Evolutionary conservation across 2,329 filamentous ascomycete species (phyloP).

Genomic region (Fusarium goolgardi): DNA sequence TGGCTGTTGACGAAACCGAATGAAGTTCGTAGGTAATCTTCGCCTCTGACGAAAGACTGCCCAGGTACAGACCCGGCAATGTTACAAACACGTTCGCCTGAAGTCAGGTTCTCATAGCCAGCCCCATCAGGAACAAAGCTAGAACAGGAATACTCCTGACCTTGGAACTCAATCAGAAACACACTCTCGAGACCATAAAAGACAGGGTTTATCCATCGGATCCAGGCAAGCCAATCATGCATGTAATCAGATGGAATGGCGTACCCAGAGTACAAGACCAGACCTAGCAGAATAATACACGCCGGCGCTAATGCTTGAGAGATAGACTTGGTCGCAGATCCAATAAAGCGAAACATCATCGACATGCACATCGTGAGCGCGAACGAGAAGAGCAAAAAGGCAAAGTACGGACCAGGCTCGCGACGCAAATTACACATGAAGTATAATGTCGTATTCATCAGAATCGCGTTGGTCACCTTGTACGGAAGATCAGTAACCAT

Average conservation of each 20-base stretch:
- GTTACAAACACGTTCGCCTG: slow-evolving; percentile 10
- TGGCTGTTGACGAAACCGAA: slow-evolving; percentile 26
- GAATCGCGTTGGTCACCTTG: slow-evolving; percentile 46
- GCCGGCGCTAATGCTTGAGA: slow-evolving; percentile 42
- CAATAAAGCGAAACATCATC: slow-evolving; percentile 64
- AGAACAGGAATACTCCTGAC: slow-evolving; percentile 60
- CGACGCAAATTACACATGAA: slow-evolving; percentile 74
- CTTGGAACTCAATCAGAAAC: slow-evolving; percentile 70
- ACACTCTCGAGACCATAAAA: slow-evolving; percentile 73
- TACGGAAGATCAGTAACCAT: slow-evolving; percentile 38
- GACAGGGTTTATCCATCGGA: slow-evolving; percentile 71
- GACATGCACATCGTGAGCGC: slow-evolving; percentile 70
- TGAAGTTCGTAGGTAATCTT: slow-evolving; percentile 7
- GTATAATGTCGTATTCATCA: slow-evolving; percentile 63
- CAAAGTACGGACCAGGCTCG: slow-evolving; percentile 63
- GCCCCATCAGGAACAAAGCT: slow-evolving; percentile 45
- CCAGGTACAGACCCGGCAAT: background rate
- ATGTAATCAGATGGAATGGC: slow-evolving; percentile 59
- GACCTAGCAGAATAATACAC: slow-evolving; percentile 33
- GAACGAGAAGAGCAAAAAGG: slow-evolving; percentile 60
- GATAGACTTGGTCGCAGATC: slow-evolving; percentile 37
- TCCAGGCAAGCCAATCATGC: slow-evolving; percentile 64
- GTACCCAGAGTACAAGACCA: slow-evolving; percentile 66
- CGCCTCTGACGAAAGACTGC: background rate
- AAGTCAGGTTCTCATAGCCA: slow-evolving; percentile 13